phyloP scores from a whole-genome alignment of 1,284 basidiomycete genomes.

The Ustilago shanxiensis region DNA sequence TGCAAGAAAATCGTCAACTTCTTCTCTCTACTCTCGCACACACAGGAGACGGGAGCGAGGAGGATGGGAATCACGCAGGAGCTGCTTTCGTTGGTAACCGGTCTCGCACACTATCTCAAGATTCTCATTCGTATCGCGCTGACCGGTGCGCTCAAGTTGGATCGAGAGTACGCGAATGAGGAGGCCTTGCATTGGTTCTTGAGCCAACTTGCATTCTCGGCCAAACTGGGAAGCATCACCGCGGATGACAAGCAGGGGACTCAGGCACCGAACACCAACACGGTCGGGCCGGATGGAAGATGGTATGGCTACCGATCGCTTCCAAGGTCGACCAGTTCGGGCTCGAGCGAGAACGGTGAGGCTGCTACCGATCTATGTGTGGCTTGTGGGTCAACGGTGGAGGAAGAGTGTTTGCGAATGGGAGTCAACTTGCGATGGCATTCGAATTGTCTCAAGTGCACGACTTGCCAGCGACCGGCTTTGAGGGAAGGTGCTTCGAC shows the following conservation, averaged over 20 bases:
- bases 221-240: constrained; percentile 68
- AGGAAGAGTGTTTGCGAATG: constrained; percentile 94
- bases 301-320: constrained; percentile 66
- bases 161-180: constrained; percentile 85
- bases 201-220: constrained; percentile 89
- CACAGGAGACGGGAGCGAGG: constrained; percentile 88
- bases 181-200: constrained; percentile 90
- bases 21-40: constrained; percentile 96
- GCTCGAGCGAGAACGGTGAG: constrained; percentile 59
- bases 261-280: constrained; percentile 51
- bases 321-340: constrained; percentile 59
- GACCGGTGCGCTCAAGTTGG: constrained; percentile 93
- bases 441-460: constrained; percentile 88
- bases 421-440: constrained; percentile 98
- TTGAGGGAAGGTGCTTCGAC: constrained; percentile 40
- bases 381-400: constrained; percentile 88
- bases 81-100: constrained; percentile 95
- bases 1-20: constrained; percentile 99
- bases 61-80: constrained; percentile 97
- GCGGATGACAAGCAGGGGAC: constrained; percentile 53
- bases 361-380: constrained; percentile 84
- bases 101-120: constrained; percentile 98
- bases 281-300: constrained; percentile 47
- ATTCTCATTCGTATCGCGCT: constrained; percentile 98
- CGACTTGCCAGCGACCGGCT: constrained; percentile 74